Evolutionary conservation across 2,329 filamentous ascomycete genomes (phyloP).

Genomic region (Aspergillus phoenicis): DNA sequence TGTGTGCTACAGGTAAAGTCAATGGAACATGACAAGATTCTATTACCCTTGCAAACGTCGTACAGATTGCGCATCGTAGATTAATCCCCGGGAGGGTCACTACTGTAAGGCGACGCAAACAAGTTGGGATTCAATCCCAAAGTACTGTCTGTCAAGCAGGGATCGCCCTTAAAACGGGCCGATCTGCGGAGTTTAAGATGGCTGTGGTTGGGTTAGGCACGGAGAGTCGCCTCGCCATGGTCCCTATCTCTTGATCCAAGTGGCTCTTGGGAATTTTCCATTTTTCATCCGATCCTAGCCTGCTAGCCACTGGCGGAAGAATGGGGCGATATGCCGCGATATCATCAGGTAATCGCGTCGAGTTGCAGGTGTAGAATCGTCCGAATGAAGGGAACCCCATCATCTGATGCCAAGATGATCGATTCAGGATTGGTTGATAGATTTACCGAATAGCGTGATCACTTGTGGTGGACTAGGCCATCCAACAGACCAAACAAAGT

Average conservation of each 20-base stretch:
- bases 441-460: constrained; percentile 24
- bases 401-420: constrained; percentile 26
- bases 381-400: constrained; percentile 7
- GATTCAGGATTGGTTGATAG: constrained; percentile 8
- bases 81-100: background rate
- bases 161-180: constrained; percentile 1
- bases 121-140: background rate
- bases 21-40: background rate
- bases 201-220: background rate
- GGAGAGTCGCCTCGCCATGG: background rate
- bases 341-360: constrained; percentile 11
- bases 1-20: constrained; percentile 4
- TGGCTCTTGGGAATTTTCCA: background rate
- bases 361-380: background rate
- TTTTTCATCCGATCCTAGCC: background rate
- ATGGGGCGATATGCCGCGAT: constrained; percentile 12
- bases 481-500: background rate
- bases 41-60: background rate
- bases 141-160: constrained; percentile 1
- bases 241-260: background rate
- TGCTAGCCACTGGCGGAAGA: background rate
- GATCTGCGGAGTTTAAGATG: constrained; percentile 3
- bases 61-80: background rate
- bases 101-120: background rate
- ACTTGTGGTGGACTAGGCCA: background rate